A percentile compares a stretch with the other conserved stretches of the same genome.
phyloP scores from a whole-genome alignment of 805 yeast species.

The Metschnikowia dekortorum region DNA sequence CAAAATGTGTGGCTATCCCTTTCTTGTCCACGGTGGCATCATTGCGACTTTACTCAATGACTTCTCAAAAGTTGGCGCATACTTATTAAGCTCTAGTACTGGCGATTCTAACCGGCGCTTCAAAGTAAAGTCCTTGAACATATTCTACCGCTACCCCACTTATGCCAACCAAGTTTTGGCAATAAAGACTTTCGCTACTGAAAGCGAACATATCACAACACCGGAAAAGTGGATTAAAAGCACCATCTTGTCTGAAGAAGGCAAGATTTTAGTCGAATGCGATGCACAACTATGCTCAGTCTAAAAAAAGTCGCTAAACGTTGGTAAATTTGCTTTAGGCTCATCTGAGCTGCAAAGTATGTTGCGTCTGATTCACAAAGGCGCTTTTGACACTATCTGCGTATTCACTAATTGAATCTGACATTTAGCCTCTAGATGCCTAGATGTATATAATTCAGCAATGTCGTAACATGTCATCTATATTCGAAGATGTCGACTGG shows the following conservation, averaged over 20 bases:
- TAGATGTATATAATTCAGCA: too few species aligned
- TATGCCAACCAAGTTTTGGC: slow-evolving; percentile 73
- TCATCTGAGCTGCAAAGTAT: too few species aligned
- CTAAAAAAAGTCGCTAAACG: background rate
- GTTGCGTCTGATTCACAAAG: too few species aligned
- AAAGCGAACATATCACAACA: slow-evolving; percentile 16
- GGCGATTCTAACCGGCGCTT: slow-evolving; percentile 33
- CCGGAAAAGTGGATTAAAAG: slow-evolving; percentile 43
- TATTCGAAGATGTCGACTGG: too few species aligned
- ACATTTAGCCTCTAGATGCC: too few species aligned
- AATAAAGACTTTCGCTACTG: slow-evolving; percentile 43
- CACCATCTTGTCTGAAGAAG: slow-evolving; percentile 48
- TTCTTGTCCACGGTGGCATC: slow-evolving; percentile 85
- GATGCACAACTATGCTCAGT: background rate
- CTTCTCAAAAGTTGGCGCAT: slow-evolving; percentile 54
- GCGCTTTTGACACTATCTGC: too few species aligned
- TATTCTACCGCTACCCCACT: slow-evolving; percentile 67
- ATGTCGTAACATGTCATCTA: too few species aligned
- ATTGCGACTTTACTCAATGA: slow-evolving; percentile 79
- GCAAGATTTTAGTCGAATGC: slow-evolving; percentile 51
- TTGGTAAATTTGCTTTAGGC: background rate
- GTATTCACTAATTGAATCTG: too few species aligned
- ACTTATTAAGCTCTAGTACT: slow-evolving; percentile 30
- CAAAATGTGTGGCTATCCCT: slow-evolving; percentile 80
- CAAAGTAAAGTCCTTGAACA: slow-evolving; percentile 41